A percentile compares a stretch with the other conserved stretches of the same genome.
These are phyloP conservation scores for Aspergillus piperis DNA, from an alignment of 2,329 filamentous ascomycete genomes.

Conservation along the genomic window DNA sequence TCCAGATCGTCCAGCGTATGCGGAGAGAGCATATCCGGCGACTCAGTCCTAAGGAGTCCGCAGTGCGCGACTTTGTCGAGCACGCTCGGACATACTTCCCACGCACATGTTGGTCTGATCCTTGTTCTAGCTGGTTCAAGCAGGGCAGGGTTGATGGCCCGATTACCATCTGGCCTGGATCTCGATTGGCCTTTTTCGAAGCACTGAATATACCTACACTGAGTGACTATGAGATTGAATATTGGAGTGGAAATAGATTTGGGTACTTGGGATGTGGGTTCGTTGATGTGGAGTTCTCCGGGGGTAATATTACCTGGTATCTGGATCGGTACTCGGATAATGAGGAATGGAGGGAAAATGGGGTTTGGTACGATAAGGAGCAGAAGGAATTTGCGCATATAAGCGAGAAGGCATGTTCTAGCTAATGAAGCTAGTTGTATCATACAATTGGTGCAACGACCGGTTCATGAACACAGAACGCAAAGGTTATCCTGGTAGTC, in stretches of 20 bases:
- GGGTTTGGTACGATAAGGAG: not conserved
- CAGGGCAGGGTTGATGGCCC: slow-evolving; percentile 8
- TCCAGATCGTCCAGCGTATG: slow-evolving; percentile 15
- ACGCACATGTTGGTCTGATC: slow-evolving; percentile 19
- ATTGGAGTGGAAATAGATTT: slow-evolving; percentile 16
- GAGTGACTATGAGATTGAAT: slow-evolving; percentile 17
- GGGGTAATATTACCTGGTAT: slow-evolving; percentile 11
- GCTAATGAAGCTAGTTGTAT: not conserved
- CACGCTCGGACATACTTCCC: slow-evolving; percentile 16
- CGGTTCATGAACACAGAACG: not conserved
- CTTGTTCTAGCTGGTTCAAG: slow-evolving; percentile 22
- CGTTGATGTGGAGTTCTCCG: slow-evolving; percentile 9
- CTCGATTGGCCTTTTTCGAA: slow-evolving; percentile 10
- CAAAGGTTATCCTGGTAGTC: not conserved
- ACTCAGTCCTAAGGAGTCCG: slow-evolving; percentile 8
- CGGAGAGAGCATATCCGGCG: slow-evolving; percentile 15
- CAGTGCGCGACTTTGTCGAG: slow-evolving; percentile 16
- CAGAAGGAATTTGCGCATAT: slow-evolving; percentile 2
- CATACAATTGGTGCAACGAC: not conserved
- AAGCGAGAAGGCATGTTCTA: not conserved
- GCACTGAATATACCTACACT: not conserved
- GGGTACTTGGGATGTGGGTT: slow-evolving; percentile 16
- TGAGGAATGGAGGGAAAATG: not conserved
- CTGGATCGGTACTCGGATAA: slow-evolving; percentile 13
- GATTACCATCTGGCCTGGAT: slow-evolving; percentile 18